These are phyloP conservation scores for Viola odorata DNA, from an alignment of 345 rosid species.

Conservation along the genomic window DNA sequence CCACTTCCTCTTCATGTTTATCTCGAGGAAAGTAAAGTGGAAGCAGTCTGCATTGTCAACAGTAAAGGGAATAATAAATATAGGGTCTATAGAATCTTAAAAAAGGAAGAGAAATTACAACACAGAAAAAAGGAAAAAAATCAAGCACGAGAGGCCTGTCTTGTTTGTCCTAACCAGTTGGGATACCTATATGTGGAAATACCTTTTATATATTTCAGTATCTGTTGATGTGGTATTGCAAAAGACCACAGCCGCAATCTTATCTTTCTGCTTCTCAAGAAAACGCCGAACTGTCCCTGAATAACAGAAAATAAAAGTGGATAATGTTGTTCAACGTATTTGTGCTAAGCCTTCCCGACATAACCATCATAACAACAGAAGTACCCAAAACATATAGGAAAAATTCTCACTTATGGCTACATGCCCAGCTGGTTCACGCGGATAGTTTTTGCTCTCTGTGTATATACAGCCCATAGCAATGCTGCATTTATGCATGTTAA, in stretches of 20 bases:
- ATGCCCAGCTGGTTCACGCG: constrained; percentile 98
- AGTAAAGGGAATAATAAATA: background rate
- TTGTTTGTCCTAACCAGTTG: background rate
- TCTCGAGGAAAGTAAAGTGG: constrained; percentile 98
- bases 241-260: constrained; percentile 78
- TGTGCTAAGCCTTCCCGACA: constrained; percentile 6
- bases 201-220: constrained; percentile 97
- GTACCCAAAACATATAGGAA: constrained; percentile 3
- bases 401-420: constrained; percentile 85
- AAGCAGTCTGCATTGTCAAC: constrained; percentile 59
- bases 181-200: constrained; percentile 2
- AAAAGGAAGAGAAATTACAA: constrained; percentile 6
- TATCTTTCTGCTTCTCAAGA: constrained; percentile 88
- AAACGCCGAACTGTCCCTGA: constrained; percentile 91
- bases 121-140: no score
- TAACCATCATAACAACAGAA: constrained; percentile 4
- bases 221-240: constrained; percentile 76
- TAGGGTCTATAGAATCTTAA: constrained; percentile 4
- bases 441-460: constrained; percentile 89
- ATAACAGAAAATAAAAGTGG: constrained; percentile 19
- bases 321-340: background rate
- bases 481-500: constrained; percentile 43
- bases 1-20: constrained; percentile 82
- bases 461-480: constrained; percentile 93
- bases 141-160: no score